These are phyloP conservation scores for Kazachstania psychrophila DNA, from an alignment of 805 yeast genomes.

Conservation along the genomic window DNA sequence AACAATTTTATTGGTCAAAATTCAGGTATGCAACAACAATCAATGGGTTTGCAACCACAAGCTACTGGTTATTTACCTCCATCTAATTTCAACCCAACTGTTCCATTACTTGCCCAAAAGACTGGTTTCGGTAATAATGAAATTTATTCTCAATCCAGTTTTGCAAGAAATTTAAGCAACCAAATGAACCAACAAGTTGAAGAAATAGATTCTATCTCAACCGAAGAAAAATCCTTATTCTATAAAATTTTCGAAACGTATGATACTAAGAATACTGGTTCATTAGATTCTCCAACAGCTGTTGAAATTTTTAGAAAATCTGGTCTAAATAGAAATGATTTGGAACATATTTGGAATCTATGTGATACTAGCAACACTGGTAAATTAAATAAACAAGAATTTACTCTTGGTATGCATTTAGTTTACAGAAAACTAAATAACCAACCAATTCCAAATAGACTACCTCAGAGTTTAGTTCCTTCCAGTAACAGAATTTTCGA, in stretches of 20 bases:
- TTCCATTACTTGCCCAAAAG: slow-evolving; percentile 35
- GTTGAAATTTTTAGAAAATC: slow-evolving; percentile 83
- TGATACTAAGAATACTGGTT: slow-evolving; percentile 63
- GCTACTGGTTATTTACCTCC: slow-evolving; percentile 61
- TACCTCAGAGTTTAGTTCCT: slow-evolving; percentile 87
- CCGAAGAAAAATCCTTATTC: slow-evolving; percentile 78
- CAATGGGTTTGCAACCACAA: slow-evolving; percentile 31
- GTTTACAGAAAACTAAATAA: slow-evolving; percentile 88
- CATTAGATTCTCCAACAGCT: slow-evolving; percentile 70
- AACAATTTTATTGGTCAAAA: background rate
- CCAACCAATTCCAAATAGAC: slow-evolving; percentile 64
- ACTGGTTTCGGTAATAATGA: slow-evolving; percentile 38
- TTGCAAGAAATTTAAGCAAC: slow-evolving; percentile 30
- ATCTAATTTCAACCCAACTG: slow-evolving; percentile 24
- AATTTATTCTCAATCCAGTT: slow-evolving; percentile 30
- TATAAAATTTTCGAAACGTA: slow-evolving; percentile 83
- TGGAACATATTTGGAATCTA: slow-evolving; percentile 86
- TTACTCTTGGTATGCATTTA: slow-evolving; percentile 94
- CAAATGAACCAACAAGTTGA: slow-evolving; percentile 7
- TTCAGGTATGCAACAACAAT: slow-evolving; percentile 30
- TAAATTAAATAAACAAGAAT: slow-evolving; percentile 77
- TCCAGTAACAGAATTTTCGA: slow-evolving; percentile 71
- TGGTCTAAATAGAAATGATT: slow-evolving; percentile 74
- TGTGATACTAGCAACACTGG: slow-evolving; percentile 80
- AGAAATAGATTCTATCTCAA: slow-evolving; percentile 58